Evolutionary conservation across 306 rosid genomes (phyloP).

Genomic region (Nissolia schottii): DNA sequence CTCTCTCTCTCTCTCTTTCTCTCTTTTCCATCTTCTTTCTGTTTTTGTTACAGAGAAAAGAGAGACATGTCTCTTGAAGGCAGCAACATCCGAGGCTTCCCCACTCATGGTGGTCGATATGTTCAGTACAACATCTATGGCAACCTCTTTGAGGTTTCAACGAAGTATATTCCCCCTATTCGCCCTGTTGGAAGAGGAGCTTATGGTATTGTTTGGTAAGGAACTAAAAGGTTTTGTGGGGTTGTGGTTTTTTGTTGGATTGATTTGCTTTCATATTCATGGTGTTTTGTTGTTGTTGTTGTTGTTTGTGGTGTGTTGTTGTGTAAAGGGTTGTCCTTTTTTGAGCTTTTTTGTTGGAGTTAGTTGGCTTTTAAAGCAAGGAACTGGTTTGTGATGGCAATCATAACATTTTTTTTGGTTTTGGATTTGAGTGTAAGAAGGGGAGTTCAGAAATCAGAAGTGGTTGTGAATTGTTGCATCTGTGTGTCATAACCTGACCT

Average conservation of each 20-base stretch:
- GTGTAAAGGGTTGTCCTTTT: neutral
- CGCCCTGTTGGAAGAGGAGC: conserved; percentile 97
- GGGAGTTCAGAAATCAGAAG: conserved; percentile 3
- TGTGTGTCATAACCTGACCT: neutral
- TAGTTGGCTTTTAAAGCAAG: conserved; percentile 17
- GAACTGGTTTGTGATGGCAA: neutral
- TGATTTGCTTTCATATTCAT: conserved; percentile 7
- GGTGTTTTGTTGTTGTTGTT: neutral
- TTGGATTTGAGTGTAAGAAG: conserved; percentile 15
- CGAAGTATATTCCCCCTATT: conserved; percentile 85
- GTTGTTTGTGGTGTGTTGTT: conserved; percentile 12
- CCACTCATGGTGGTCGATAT: conserved; percentile 71
- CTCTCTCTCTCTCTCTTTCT: too few relatives aligned
- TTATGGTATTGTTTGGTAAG: conserved; percentile 91
- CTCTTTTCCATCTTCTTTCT: neutral
- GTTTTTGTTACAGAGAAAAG: too few relatives aligned
- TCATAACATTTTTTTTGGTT: neutral
- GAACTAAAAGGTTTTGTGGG: neutral
- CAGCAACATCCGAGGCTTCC: conserved; percentile 46
- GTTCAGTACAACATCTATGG: conserved; percentile 85
- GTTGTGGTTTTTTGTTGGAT: neutral
- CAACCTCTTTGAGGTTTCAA: conserved; percentile 76
- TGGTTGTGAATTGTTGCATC: neutral
- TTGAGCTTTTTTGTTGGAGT: neutral
- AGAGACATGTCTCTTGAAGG: conserved; percentile 36